A percentile compares a stretch with the other conserved stretches of the same genome.
phyloP scores from a whole-genome alignment of 2,329 filamentous ascomycete genomes.

The Aspergillus tubingensis region DNA sequence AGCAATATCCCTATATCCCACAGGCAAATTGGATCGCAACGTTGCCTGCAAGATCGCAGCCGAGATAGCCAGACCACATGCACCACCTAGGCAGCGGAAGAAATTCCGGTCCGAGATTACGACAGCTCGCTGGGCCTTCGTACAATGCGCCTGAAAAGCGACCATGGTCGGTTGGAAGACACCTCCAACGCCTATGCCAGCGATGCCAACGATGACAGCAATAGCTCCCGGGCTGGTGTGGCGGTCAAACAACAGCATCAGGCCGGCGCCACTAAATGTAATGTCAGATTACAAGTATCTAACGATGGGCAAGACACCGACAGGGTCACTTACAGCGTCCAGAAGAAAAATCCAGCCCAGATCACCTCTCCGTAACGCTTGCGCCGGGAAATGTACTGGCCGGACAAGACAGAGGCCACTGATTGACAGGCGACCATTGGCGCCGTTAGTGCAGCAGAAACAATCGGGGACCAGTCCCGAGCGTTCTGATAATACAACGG shows the following conservation, averaged over 20 bases:
- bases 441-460: constrained; percentile 55
- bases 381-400: constrained; percentile 59
- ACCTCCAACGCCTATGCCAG: constrained; percentile 57
- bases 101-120: constrained; percentile 66
- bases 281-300: not conserved
- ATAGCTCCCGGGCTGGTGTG: constrained; percentile 52
- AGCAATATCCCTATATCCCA: constrained; percentile 40
- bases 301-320: not conserved
- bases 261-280: constrained; percentile 48
- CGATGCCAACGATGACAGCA: constrained; percentile 52
- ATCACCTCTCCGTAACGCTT: constrained; percentile 63
- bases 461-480: constrained; percentile 46
- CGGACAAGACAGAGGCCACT: constrained; percentile 44
- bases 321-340: constrained; percentile 46
- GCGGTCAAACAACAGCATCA: constrained; percentile 54
- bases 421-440: constrained; percentile 54
- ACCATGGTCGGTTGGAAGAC: constrained; percentile 58
- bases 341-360: constrained; percentile 49
- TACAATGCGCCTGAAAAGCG: constrained; percentile 60
- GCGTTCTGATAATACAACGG: constrained; percentile 65
- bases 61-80: constrained; percentile 59
- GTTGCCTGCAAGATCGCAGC: constrained; percentile 53
- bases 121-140: constrained; percentile 60
- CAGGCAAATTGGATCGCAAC: constrained; percentile 43
- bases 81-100: constrained; percentile 60